Conservation (phyloP, 2,329 filamentous ascomycete species). For the Penicillium digitatum region DNA sequence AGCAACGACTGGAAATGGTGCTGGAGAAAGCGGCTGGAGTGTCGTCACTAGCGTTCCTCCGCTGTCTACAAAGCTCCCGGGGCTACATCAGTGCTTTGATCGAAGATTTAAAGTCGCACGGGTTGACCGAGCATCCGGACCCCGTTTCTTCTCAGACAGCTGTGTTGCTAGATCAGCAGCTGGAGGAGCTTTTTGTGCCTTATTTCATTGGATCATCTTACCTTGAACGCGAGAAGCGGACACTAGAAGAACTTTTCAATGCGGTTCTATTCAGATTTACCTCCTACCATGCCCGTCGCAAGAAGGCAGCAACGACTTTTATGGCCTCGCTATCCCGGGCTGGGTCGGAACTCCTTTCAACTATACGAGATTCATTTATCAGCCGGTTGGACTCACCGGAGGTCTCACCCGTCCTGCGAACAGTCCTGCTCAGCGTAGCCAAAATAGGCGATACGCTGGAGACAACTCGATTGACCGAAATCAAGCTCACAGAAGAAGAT, state of each 20-base stretch:
- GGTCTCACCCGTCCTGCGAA: slow-evolving; percentile 79
- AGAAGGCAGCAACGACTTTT: slow-evolving; percentile 85
- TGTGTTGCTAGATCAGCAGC: slow-evolving; percentile 62
- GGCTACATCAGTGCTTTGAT: slow-evolving; percentile 83
- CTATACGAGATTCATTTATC: slow-evolving; percentile 86
- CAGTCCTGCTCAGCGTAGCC: slow-evolving; percentile 84
- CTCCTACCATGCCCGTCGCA: slow-evolving; percentile 75
- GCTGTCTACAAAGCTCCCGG: slow-evolving; percentile 84
- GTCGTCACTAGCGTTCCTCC: slow-evolving; percentile 85
- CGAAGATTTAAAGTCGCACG: slow-evolving; percentile 90
- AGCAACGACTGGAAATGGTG: slow-evolving; percentile 92
- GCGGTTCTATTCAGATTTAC: slow-evolving; percentile 95
- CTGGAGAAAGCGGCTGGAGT: slow-evolving; percentile 89
- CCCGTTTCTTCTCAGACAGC: slow-evolving; percentile 82
- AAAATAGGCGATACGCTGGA: slow-evolving; percentile 68
- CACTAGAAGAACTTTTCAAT: slow-evolving; percentile 76
- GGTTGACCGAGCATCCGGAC: slow-evolving; percentile 91
- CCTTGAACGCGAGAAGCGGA: slow-evolving; percentile 62
- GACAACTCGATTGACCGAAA: slow-evolving; percentile 69
- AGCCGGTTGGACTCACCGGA: slow-evolving; percentile 85
- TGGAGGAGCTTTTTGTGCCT: slow-evolving; percentile 63
- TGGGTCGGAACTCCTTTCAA: slow-evolving; percentile 80
- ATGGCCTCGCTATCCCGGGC: slow-evolving; percentile 89
- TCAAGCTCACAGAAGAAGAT: slow-evolving; percentile 87
- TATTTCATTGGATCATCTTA: slow-evolving; percentile 64